phyloP scores from a whole-genome alignment of 2,329 filamentous ascomycete genomes.

The Dactylellina haptotyla region DNA sequence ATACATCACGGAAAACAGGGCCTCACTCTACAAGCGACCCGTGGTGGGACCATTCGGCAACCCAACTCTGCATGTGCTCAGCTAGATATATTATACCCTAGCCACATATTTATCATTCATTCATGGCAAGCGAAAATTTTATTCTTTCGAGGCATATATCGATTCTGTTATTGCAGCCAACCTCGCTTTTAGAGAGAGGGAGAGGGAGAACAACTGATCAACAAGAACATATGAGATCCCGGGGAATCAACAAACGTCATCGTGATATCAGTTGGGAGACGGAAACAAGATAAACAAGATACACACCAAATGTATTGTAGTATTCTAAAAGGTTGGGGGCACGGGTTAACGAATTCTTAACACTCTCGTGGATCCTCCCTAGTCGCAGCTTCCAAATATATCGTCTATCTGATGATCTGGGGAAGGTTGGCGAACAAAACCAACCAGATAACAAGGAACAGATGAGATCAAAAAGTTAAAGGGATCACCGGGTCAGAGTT shows the following conservation, averaged over 20 bases:
- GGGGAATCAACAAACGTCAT: constrained; percentile 27
- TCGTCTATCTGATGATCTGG: constrained; percentile 9
- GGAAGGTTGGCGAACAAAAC: background rate
- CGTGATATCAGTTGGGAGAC: constrained; percentile 21
- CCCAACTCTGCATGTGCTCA: too few relatives aligned
- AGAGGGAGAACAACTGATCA: background rate
- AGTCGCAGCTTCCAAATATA: constrained; percentile 1
- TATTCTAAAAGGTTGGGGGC: constrained; percentile 1
- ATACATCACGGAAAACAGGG: background rate
- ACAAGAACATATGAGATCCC: background rate
- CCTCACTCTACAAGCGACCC: constrained; percentile 2
- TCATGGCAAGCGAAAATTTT: too few relatives aligned
- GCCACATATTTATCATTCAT: too few relatives aligned
- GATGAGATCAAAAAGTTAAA: background rate
- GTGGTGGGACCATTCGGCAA: too few relatives aligned
- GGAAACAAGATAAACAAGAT: constrained; percentile 14
- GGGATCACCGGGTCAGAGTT: background rate
- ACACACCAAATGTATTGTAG: too few relatives aligned
- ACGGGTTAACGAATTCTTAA: constrained; percentile 1
- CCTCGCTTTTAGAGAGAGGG: too few relatives aligned
- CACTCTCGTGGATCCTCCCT: background rate
- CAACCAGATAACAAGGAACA: background rate
- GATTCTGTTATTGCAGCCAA: too few relatives aligned
- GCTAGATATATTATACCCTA: too few relatives aligned
- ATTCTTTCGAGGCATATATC: background rate